A percentile compares a stretch with the other conserved stretches of the same genome.
Conservation (phyloP, 106 monocot genomes). For the Xerophyta viscosa region DNA sequence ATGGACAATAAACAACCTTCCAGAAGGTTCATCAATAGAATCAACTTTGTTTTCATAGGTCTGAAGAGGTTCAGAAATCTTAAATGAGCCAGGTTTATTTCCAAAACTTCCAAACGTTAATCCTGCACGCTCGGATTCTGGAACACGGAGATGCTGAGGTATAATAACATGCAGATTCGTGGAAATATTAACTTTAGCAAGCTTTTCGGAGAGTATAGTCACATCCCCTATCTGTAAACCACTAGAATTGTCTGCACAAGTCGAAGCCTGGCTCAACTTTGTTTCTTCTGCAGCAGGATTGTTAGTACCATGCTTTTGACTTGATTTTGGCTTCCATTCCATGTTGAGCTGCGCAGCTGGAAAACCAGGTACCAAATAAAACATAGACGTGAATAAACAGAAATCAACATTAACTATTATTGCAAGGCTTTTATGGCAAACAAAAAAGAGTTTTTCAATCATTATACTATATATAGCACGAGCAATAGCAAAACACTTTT, state of each 20-base stretch:
- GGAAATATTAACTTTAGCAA: constrained; percentile 29
- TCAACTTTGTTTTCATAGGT: constrained; percentile 12
- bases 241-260: constrained; percentile 13
- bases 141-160: constrained; percentile 73
- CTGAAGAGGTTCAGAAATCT: constrained; percentile 14
- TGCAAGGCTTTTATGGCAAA: too few relatives aligned
- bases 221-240: constrained; percentile 19
- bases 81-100: constrained; percentile 19
- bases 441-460: too few relatives aligned
- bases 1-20: constrained; percentile 8
- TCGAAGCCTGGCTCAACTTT: background rate
- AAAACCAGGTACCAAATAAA: constrained; percentile 6
- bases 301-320: constrained; percentile 25
- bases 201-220: constrained; percentile 29
- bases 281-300: constrained; percentile 5
- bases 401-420: too few relatives aligned
- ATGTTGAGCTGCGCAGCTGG: constrained; percentile 46
- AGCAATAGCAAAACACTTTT: too few relatives aligned
- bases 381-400: too few relatives aligned
- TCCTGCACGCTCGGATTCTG: constrained; percentile 40
- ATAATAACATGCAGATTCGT: constrained; percentile 59
- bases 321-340: constrained; percentile 86
- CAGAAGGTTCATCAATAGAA: constrained; percentile 15
- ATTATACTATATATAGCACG: too few relatives aligned
- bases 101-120: constrained; percentile 77